A percentile compares a stretch with the other conserved stretches of the same genome.
Evolutionary conservation across 2,329 filamentous ascomycete genomes (phyloP).

Genomic region (Cladosporium halotolerans): DNA sequence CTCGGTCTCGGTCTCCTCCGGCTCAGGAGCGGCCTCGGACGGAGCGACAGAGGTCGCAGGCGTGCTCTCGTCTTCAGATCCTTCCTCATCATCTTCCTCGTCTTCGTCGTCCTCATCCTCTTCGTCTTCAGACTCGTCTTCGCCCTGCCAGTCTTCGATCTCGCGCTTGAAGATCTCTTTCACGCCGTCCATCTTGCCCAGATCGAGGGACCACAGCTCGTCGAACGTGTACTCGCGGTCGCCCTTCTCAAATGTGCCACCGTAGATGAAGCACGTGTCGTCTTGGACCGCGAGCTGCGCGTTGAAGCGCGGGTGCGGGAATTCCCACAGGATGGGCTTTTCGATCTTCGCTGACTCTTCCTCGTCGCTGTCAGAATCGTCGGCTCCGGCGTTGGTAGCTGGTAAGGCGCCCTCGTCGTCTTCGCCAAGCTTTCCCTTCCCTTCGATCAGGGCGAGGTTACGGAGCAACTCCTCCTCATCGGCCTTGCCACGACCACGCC

Average conservation of each 20-base stretch:
- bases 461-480: slow-evolving; percentile 85
- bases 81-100: slow-evolving; percentile 41
- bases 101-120: slow-evolving; percentile 49
- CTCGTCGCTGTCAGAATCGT: slow-evolving; percentile 42
- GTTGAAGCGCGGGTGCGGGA: slow-evolving; percentile 88
- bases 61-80: slow-evolving; percentile 37
- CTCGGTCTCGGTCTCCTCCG: slow-evolving; percentile 18
- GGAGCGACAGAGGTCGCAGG: slow-evolving; percentile 19
- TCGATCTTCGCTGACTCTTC: slow-evolving; percentile 48
- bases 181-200: slow-evolving; percentile 92
- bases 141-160: slow-evolving; percentile 72
- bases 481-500: slow-evolving; percentile 72
- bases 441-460: slow-evolving; percentile 80
- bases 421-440: slow-evolving; percentile 51
- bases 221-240: slow-evolving; percentile 95
- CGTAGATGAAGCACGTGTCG: slow-evolving; percentile 88
- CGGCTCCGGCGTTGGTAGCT: slow-evolving; percentile 14
- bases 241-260: slow-evolving; percentile 90
- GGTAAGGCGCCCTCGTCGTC: slow-evolving; percentile 11
- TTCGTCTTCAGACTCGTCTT: slow-evolving; percentile 45
- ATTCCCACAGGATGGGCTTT: slow-evolving; percentile 63
- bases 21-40: slow-evolving; percentile 13
- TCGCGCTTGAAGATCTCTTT: slow-evolving; percentile 84
- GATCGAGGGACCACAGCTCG: slow-evolving; percentile 84
- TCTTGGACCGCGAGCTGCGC: slow-evolving; percentile 84